These are phyloP conservation scores for Colletotrichum liriopes DNA, from an alignment of 2,329 filamentous ascomycete species.

Conservation along the genomic window DNA sequence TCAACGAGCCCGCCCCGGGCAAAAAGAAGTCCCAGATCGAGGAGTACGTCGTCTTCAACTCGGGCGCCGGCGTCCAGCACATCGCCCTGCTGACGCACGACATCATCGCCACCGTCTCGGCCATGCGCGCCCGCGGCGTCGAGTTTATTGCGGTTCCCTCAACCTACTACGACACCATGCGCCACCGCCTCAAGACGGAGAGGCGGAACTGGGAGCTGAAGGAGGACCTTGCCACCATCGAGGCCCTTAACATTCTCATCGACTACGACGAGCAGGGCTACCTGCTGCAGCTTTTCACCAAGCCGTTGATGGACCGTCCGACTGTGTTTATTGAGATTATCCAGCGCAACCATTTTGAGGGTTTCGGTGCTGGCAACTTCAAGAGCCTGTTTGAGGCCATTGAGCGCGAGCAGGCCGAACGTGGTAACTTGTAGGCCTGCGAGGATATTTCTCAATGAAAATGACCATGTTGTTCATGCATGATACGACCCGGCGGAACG, in stretches of 20 bases:
- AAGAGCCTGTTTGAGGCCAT: constrained; percentile 96
- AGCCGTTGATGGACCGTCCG: constrained; percentile 93
- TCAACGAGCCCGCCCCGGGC: constrained; percentile 93
- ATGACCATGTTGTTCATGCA: neutral
- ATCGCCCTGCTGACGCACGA: constrained; percentile 88
- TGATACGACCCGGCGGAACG: neutral
- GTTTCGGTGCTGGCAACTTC: constrained; percentile 96
- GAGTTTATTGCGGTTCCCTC: constrained; percentile 92
- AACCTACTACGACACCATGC: constrained; percentile 89
- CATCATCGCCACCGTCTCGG: constrained; percentile 83
- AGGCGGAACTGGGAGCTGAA: constrained; percentile 74
- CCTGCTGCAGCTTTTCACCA: constrained; percentile 82
- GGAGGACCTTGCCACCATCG: constrained; percentile 85
- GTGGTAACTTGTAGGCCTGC: constrained; percentile 77
- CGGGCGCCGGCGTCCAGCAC: constrained; percentile 92
- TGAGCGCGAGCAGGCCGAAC: constrained; percentile 89
- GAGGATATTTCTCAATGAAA: no score
- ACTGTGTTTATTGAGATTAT: constrained; percentile 98
- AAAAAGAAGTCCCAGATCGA: constrained; percentile 96
- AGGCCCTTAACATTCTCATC: constrained; percentile 88
- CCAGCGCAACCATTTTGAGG: constrained; percentile 89
- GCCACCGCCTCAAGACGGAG: constrained; percentile 78
- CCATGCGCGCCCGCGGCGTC: constrained; percentile 87
- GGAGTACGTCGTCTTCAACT: constrained; percentile 92
- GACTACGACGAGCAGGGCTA: constrained; percentile 97